phyloP scores from a whole-genome alignment of 257 asterid species.

The Mitragyna speciosa region DNA sequence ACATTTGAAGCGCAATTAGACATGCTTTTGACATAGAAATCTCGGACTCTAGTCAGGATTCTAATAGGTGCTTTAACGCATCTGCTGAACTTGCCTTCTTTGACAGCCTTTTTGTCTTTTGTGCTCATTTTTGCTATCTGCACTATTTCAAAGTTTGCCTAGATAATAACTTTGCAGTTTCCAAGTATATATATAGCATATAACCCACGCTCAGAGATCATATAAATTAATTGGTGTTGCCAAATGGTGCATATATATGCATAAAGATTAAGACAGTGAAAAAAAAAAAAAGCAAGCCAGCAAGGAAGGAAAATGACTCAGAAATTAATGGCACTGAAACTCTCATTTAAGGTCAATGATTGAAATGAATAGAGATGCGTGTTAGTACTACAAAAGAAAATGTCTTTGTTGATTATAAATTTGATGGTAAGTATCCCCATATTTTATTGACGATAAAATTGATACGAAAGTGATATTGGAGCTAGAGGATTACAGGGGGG shows the following conservation, averaged over 20 bases:
- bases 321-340: neutral
- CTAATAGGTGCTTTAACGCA: constrained; percentile 42
- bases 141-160: neutral
- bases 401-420: neutral
- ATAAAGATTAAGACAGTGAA: neutral
- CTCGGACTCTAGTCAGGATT: constrained; percentile 43
- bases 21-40: constrained; percentile 44
- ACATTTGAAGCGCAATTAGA: constrained; percentile 39
- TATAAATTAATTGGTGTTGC: neutral
- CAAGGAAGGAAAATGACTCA: neutral
- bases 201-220: neutral
- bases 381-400: neutral
- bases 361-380: neutral
- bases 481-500: no score
- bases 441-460: neutral
- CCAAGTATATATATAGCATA: neutral
- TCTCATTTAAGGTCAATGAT: neutral
- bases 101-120: neutral
- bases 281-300: neutral
- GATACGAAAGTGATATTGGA: neutral
- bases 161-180: neutral
- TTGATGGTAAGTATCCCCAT: neutral
- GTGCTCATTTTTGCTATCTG: constrained; percentile 22
- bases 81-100: constrained; percentile 30
- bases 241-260: neutral